Percentiles rank a stretch among this genome's conserved stretches.
These are phyloP conservation scores for Musa balbisiana DNA, from an alignment of 202 grass and related monocot species.

Conservation along the genomic window DNA sequence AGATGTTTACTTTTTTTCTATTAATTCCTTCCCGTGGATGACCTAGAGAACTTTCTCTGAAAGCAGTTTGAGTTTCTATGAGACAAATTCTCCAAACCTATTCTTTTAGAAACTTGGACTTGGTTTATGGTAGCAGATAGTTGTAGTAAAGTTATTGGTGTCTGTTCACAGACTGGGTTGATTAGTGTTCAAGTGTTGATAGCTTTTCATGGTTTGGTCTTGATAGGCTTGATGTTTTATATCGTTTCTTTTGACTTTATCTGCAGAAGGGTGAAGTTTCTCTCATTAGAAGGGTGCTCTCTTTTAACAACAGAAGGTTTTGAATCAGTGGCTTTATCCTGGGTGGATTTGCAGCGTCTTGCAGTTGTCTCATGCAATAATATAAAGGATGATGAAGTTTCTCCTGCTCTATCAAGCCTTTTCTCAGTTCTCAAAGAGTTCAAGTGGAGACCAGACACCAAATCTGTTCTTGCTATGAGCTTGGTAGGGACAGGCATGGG, in stretches of 20 bases:
- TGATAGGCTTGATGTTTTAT: not conserved
- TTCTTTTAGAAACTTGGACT: no score
- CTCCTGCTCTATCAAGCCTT: constrained; percentile 54
- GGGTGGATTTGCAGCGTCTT: constrained; percentile 65
- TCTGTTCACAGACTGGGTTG: no score
- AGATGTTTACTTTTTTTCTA: no score
- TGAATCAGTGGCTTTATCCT: constrained; percentile 63
- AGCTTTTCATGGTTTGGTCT: not conserved
- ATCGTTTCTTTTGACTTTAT: not conserved
- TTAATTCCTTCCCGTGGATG: no score
- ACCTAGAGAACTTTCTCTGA: no score
- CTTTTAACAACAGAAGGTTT: constrained; percentile 64
- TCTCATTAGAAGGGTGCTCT: constrained; percentile 79
- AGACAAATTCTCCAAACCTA: no score
- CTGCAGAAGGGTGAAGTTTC: constrained; percentile 64
- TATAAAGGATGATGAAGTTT: constrained; percentile 77
- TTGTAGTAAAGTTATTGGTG: no score
- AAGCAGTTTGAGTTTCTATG: no score
- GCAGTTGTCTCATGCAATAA: constrained; percentile 64
- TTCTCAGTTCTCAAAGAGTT: constrained; percentile 87
- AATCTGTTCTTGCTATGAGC: constrained; percentile 51
- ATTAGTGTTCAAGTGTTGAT: not conserved
- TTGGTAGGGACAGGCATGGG: constrained; percentile 74
- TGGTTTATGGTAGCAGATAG: no score
- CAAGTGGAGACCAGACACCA: constrained; percentile 80